Evolutionary conservation across 768 basidiomycete species (phyloP).

Genomic region (Lentinula sp.): DNA sequence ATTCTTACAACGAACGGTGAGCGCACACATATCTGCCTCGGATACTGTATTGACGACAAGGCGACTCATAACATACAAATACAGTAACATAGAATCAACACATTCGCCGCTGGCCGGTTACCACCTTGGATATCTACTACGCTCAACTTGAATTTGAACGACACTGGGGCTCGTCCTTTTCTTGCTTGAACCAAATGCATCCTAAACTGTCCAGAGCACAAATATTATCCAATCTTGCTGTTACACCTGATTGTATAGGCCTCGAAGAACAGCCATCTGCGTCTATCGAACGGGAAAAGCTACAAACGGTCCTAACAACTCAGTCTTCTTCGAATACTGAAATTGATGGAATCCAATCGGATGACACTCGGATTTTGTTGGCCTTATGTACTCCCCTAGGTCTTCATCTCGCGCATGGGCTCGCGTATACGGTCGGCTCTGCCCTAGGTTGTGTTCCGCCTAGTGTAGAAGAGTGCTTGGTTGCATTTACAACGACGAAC

Average conservation of each 20-base stretch:
- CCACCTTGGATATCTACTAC: too few relatives aligned
- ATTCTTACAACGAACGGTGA: too few relatives aligned
- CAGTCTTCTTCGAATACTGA: not conserved
- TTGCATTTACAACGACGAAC: slow-evolving; percentile 46
- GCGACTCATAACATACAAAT: too few relatives aligned
- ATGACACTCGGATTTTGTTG: not conserved
- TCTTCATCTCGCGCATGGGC: slow-evolving; percentile 40
- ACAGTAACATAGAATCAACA: too few relatives aligned
- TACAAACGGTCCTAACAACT: not conserved
- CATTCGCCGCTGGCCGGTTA: too few relatives aligned
- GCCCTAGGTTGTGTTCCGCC: slow-evolving; percentile 49
- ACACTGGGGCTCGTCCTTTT: too few relatives aligned
- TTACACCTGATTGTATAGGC: not conserved
- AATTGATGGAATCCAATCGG: not conserved
- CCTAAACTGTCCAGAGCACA: not conserved
- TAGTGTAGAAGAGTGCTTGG: slow-evolving; percentile 38
- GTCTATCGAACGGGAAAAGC: not conserved
- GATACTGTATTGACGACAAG: too few relatives aligned
- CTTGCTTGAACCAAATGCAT: too few relatives aligned
- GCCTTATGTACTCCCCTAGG: slow-evolving; percentile 24
- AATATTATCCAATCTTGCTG: not conserved
- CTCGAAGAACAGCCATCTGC: not conserved
- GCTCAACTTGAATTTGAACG: too few relatives aligned
- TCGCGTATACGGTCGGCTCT: slow-evolving; percentile 57
- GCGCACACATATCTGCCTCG: too few relatives aligned